A percentile compares a stretch with the other conserved stretches of the same genome.
Conservation (phyloP, 306 rosid genomes). For the Benincasa hispida region DNA sequence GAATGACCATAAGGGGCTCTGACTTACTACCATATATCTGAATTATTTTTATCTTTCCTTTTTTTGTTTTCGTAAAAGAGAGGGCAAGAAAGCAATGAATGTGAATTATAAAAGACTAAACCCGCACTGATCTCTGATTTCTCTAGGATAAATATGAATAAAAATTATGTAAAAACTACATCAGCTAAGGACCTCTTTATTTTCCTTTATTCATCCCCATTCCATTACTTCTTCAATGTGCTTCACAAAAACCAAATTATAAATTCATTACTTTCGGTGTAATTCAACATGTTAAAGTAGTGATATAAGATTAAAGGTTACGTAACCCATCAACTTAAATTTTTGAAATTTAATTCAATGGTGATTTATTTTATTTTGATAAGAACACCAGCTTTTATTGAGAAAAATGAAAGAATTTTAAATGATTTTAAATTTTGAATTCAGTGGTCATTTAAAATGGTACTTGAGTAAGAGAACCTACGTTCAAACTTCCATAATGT, state of each 20-base stretch:
- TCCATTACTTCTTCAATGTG: conserved; percentile 2
- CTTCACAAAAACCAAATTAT: neutral
- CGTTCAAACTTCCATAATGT: neutral
- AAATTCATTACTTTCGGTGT: neutral
- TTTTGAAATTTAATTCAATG: too few species aligned
- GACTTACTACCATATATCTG: neutral
- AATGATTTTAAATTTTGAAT: too few species aligned
- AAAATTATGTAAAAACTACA: neutral
- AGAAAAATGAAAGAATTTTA: too few species aligned
- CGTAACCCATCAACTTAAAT: neutral
- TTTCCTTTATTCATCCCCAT: neutral
- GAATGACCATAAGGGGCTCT: neutral
- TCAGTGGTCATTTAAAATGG: neutral
- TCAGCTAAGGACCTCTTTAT: neutral
- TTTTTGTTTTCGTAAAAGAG: neutral
- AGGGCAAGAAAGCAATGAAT: neutral
- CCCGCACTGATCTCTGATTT: neutral
- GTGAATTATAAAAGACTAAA: neutral
- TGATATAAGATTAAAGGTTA: neutral
- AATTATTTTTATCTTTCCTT: neutral
- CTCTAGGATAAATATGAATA: neutral
- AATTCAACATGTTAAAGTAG: neutral
- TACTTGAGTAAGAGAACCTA: neutral
- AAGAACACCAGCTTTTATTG: too few species aligned
- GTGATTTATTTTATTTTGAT: too few species aligned